phyloP scores from a whole-genome alignment of 2,329 filamentous ascomycete species.

The Diplodia scrobiculata region DNA sequence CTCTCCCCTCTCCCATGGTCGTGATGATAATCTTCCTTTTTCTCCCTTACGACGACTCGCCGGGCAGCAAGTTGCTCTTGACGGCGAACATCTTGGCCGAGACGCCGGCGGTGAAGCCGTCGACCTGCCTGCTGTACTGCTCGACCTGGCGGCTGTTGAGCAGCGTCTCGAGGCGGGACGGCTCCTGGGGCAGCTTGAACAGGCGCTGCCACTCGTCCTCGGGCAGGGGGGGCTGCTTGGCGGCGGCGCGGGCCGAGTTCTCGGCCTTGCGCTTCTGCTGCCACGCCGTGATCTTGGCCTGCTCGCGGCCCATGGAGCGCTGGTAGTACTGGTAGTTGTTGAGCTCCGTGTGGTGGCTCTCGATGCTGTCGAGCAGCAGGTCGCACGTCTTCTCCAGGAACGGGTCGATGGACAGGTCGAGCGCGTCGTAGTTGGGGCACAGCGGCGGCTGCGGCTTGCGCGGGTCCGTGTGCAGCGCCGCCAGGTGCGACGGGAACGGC shows the following conservation, averaged over 20 bases:
- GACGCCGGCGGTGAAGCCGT: slow-evolving; percentile 89
- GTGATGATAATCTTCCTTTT: not conserved
- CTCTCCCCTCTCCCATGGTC: not conserved
- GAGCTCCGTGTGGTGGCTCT: slow-evolving; percentile 96
- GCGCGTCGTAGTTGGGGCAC: slow-evolving; percentile 82
- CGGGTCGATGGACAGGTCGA: slow-evolving; percentile 92
- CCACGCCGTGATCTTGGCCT: slow-evolving; percentile 95
- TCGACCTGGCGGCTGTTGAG: slow-evolving; percentile 94
- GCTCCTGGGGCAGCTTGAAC: slow-evolving; percentile 96
- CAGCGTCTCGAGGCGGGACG: slow-evolving; percentile 88
- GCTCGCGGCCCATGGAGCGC: slow-evolving; percentile 87
- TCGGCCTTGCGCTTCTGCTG: slow-evolving; percentile 95
- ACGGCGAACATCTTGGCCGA: slow-evolving; percentile 98
- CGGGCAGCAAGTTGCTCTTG: slow-evolving; percentile 66
- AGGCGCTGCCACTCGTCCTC: slow-evolving; percentile 98
- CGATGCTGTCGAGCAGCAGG: slow-evolving; percentile 91
- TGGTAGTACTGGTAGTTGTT: slow-evolving; percentile 99
- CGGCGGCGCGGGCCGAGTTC: slow-evolving; percentile 79
- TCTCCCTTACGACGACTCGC: slow-evolving; percentile 43
- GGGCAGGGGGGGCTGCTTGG: slow-evolving; percentile 85
- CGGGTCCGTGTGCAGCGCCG: slow-evolving; percentile 68
- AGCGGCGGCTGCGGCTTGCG: slow-evolving; percentile 63
- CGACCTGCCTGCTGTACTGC: slow-evolving; percentile 96
- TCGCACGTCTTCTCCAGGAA: slow-evolving; percentile 99
- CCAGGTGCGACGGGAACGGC: slow-evolving; percentile 74